Evolutionary conservation across 1,284 basidiomycete species (phyloP), one percentile per base, ranked within the genome.

Genomic region (Fistulinella staudtii): DNA sequence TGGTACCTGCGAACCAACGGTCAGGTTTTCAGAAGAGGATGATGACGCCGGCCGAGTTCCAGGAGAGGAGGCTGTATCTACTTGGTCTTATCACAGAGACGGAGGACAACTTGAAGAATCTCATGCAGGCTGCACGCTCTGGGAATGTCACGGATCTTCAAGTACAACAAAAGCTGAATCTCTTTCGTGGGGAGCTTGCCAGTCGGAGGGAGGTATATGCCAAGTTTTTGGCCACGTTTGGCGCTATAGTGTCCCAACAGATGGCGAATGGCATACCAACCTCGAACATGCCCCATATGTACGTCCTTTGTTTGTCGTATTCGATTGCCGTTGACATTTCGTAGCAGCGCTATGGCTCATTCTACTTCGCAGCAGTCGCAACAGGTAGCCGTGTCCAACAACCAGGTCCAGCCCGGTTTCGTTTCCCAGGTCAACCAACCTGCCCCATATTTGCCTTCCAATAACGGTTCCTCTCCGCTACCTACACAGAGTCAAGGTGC

Each of bases 121-220:
- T 55, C 22, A 0, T 39, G 15, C 58, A 60, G 20, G 40, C 33
- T 2, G 20, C 27, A 15, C 61, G 47, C 38, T 57, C 48, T 22
- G 47, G 56, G 24, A 44, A 50, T 14, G 47, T 62, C 18, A 40
- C 56, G 5, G 70, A 71, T 36, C 51, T 57, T 21, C 36, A 49
- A 18, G 50, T 60, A 17, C 50, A 66, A 39, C 55, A 52, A 49
- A 64, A 63, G 51, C 56, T 72, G 43, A 53, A 49, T 29, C 50
- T 45, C 8, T 28, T 66, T 9, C 60, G 61, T 13, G 18, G 38
- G 1, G 70, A 76, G 14, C 53, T 68, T 15, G 52, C 53, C 38
- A 45, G 9, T 17, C 65, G 65, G 50, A 71, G 67, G 60, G 72
- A 75, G 0, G 38, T 66, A 31, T 57, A 71, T 20, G 29, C 39